A percentile compares a stretch with the other conserved stretches of the same genome.
Conservation (phyloP, 2,329 filamentous ascomycete species). For the Cladosporium phlei region DNA sequence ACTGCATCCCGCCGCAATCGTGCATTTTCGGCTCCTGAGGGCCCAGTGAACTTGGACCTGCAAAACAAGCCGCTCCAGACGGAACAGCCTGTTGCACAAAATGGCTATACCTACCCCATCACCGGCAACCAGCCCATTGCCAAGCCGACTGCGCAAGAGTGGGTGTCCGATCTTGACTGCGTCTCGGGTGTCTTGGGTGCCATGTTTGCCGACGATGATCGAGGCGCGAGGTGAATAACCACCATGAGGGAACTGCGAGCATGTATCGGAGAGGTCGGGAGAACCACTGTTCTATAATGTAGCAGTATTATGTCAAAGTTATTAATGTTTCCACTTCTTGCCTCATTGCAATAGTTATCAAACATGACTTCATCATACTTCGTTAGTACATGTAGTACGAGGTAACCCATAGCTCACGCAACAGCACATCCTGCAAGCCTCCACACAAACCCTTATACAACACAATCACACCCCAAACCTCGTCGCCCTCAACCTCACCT, state of each 20-base stretch:
- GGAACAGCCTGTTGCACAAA: not conserved
- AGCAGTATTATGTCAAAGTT: no score
- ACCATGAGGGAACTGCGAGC: no score
- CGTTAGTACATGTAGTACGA: no score
- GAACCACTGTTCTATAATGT: no score
- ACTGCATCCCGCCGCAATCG: not conserved
- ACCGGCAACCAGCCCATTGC: not conserved
- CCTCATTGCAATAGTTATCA: no score
- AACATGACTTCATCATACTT: no score
- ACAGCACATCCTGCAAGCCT: no score
- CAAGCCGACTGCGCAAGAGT: conserved; percentile 3
- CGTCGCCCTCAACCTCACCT: not conserved
- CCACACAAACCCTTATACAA: not conserved
- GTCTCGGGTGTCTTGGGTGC: conserved; percentile 5
- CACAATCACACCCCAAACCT: not conserved
- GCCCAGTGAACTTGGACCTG: not conserved
- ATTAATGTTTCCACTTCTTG: no score
- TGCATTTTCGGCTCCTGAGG: conserved; percentile 3
- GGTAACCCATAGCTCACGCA: no score
- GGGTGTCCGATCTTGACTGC: conserved; percentile 6
- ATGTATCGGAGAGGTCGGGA: no score
- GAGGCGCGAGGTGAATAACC: no score
- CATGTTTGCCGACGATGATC: conserved; percentile 6
- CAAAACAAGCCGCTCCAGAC: not conserved
- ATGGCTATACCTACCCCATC: not conserved